Evolutionary conservation across 169 alveolate species (phyloP), one percentile per base, ranked within the genome.

Genomic region (Cryptosporidium canis): DNA sequence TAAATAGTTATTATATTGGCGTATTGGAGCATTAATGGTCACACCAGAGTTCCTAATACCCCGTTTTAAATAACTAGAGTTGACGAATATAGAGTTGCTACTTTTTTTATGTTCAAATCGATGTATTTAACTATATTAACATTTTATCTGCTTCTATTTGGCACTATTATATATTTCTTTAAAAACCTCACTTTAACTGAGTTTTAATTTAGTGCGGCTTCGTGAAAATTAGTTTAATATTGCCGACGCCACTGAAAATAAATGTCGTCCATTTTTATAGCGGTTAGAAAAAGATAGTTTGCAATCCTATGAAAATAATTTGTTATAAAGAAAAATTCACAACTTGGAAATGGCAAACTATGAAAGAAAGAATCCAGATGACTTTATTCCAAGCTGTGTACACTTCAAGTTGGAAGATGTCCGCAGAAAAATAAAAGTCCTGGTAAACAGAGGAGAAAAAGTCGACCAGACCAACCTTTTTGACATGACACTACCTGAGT

Each of bases 21-120:
- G 53, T 70, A 61, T 61, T 18, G 65, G 77, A 77, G 27, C 87
- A 61, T 61, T 77, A 58, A 64, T 71, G 8, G 45, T n/a, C 41
- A 3, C 61, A 71, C 77, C 43, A 58, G 58, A 37, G 87, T 77
- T 64, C 41, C 66, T 77, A 2, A 18, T 61, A 61, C 27, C 1
- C 45, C 7, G 24, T 35, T 14, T 55, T 55, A 27, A 61, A 61
- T 61, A 12, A 61, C 47, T 35, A 9, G 43, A 35, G 12, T 1
- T 21, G 31, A 8, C 18, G 31, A 31, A 35, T 33, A 61, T 61
- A 31, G 24, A 61, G n/a, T n/a, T 6, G 18, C 68, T 35, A 39
- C 48, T n/a, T 61, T 61, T n/a, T n/a, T n/a, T n/a, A n/a, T 61
- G 68, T 61, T 31, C 33, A 31, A 61, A 61, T 9, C 7, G 7